These are phyloP conservation scores for Drechslera avenae DNA, from an alignment of 2,329 filamentous ascomycete genomes.

Conservation along the genomic window DNA sequence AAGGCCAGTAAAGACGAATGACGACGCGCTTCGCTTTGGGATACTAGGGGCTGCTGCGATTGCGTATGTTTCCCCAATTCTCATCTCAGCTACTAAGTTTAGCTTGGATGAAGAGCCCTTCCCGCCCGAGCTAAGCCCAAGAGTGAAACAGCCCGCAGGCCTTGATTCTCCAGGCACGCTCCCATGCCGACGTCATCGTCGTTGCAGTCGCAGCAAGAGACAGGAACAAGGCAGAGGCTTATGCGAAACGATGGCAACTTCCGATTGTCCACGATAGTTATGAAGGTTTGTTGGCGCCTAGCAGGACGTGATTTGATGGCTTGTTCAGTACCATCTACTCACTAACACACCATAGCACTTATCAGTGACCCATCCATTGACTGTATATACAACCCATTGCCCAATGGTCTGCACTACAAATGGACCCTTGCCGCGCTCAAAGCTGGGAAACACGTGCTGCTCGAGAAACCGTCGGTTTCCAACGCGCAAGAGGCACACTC, in stretches of 20 bases:
- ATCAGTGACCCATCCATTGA: constrained; percentile 48
- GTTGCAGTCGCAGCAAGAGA: constrained; percentile 60
- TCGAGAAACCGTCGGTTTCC: constrained; percentile 55
- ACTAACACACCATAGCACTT: constrained; percentile 34
- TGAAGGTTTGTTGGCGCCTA: constrained; percentile 47
- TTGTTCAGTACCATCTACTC: neutral
- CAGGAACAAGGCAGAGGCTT: constrained; percentile 53
- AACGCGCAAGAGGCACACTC: constrained; percentile 51
- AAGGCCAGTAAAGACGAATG: constrained; percentile 17
- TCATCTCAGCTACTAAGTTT: neutral
- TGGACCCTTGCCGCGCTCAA: constrained; percentile 51
- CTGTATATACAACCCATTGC: constrained; percentile 54
- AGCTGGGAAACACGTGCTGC: constrained; percentile 53
- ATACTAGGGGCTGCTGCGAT: constrained; percentile 46
- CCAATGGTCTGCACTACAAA: constrained; percentile 52
- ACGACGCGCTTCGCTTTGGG: constrained; percentile 40
- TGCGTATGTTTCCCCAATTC: constrained; percentile 28
- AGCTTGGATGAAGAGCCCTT: neutral
- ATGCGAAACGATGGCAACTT: constrained; percentile 59
- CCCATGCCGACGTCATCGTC: constrained; percentile 60
- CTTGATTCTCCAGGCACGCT: constrained; percentile 57
- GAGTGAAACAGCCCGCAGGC: constrained; percentile 45
- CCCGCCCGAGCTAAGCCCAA: neutral
- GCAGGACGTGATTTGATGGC: neutral
- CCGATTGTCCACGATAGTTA: constrained; percentile 58